Evolutionary conservation across 2,329 filamentous ascomycete genomes (phyloP).

Genomic region (Colletotrichum sp.): DNA sequence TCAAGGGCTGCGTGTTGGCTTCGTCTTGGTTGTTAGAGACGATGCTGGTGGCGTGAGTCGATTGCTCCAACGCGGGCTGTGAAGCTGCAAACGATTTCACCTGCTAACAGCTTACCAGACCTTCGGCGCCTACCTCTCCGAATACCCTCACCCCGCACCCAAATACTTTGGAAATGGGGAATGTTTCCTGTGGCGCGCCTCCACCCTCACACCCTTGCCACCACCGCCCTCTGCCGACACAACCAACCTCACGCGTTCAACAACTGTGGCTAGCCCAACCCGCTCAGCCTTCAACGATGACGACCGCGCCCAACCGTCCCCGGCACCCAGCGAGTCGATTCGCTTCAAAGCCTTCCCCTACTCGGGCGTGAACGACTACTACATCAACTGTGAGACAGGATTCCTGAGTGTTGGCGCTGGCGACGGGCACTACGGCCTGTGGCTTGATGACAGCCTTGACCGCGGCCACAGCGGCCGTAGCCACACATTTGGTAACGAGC

Average conservation of each 20-base stretch:
- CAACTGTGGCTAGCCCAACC: constrained; percentile 37
- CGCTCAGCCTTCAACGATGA: constrained; percentile 21
- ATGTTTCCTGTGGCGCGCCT: constrained; percentile 77
- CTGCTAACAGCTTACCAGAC: constrained; percentile 48
- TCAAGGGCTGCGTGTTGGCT: constrained; percentile 76
- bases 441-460: constrained; percentile 87
- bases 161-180: constrained; percentile 97
- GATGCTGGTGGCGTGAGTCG: constrained; percentile 71
- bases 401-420: constrained; percentile 88
- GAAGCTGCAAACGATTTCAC: not conserved
- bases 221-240: constrained; percentile 59
- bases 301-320: constrained; percentile 29
- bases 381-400: constrained; percentile 87
- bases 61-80: not conserved
- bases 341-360: constrained; percentile 98
- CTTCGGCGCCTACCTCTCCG: constrained; percentile 94
- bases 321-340: constrained; percentile 73
- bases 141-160: constrained; percentile 78
- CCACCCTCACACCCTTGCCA: constrained; percentile 58
- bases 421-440: constrained; percentile 90
- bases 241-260: constrained; percentile 49
- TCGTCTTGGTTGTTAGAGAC: constrained; percentile 87
- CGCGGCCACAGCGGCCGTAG: constrained; percentile 83
- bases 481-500: constrained; percentile 94
- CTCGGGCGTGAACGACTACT: constrained; percentile 94